phyloP scores from a whole-genome alignment of 1,284 basidiomycete genomes.

The Waitea zeae region DNA sequence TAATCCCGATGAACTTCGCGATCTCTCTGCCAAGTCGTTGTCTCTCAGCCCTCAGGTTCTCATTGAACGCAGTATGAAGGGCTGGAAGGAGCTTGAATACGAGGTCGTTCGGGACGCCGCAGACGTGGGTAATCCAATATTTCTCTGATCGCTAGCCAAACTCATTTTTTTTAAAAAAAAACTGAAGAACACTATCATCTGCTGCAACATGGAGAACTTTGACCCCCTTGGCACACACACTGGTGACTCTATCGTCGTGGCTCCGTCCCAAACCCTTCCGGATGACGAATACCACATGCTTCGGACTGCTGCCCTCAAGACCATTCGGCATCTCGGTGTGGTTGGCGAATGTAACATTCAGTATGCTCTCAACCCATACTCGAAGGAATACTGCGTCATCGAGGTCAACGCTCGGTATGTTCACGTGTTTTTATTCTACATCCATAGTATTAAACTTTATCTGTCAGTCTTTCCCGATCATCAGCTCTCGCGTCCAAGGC shows the following conservation, averaged over 20 bases:
- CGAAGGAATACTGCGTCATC: conserved; percentile 94
- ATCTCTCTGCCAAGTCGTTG: conserved; percentile 85
- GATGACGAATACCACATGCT: conserved; percentile 99
- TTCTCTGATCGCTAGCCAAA: conserved; percentile 14
- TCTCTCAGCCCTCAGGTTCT: conserved; percentile 90
- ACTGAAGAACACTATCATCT: conserved; percentile 79
- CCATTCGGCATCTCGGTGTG: conserved; percentile 94
- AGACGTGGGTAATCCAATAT: conserved; percentile 33
- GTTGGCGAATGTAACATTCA: conserved; percentile 99
- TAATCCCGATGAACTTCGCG: conserved; percentile 87
- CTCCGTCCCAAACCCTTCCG: conserved; percentile 93
- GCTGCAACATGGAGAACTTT: conserved; percentile 98
- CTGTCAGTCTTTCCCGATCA: conserved; percentile 7
- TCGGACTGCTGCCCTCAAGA: conserved; percentile 92
- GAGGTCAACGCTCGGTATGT: conserved; percentile 84
- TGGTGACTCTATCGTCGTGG: conserved; percentile 99
- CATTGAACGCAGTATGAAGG: conserved; percentile 97
- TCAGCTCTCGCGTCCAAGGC: conserved; percentile 96
- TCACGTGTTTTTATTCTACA: conserved; percentile 5
- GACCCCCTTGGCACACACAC: conserved; percentile 98
- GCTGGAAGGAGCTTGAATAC: conserved; percentile 99
- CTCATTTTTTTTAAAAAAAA: not conserved
- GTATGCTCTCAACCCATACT: conserved; percentile 91
- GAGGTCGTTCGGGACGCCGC: conserved; percentile 97
- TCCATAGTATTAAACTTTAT: conserved; percentile 1